Evolutionary conservation across 768 basidiomycete species (phyloP).

Genomic region (Phanerodontia chrysosporium): DNA sequence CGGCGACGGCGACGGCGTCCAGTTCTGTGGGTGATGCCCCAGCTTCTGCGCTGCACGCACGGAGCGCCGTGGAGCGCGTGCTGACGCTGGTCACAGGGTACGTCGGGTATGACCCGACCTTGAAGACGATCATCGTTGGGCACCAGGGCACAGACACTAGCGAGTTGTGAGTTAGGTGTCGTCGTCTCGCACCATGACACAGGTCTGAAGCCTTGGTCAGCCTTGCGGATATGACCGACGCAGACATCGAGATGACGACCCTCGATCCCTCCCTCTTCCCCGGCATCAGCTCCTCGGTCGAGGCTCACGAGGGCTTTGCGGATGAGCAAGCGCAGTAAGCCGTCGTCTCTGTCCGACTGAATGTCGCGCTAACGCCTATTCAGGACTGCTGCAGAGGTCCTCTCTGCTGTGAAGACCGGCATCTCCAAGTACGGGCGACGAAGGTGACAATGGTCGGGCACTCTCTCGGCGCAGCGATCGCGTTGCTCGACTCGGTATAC

Average conservation of each 20-base stretch:
- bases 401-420: constrained; percentile 41
- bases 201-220: constrained; percentile 27
- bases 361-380: not conserved
- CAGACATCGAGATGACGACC: constrained; percentile 29
- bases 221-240: constrained; percentile 38
- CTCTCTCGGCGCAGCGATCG: constrained; percentile 37
- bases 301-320: constrained; percentile 46
- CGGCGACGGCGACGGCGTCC: constrained; percentile 37
- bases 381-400: constrained; percentile 37
- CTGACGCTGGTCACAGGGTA: constrained; percentile 34
- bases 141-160: constrained; percentile 35
- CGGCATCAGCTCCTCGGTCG: constrained; percentile 36
- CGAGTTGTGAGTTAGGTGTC: constrained; percentile 20
- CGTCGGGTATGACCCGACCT: constrained; percentile 45
- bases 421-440: constrained; percentile 32
- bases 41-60: not conserved
- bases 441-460: constrained; percentile 43
- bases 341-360: not conserved
- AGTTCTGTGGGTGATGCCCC: constrained; percentile 20
- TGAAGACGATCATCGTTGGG: constrained; percentile 31
- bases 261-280: constrained; percentile 45
- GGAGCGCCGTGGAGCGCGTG: not conserved
- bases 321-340: constrained; percentile 40
- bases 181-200: too few relatives aligned
- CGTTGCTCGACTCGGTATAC: constrained; percentile 37